Evolutionary conservation across 345 rosid genomes (phyloP).

Genomic region (Kernera saxatilis): DNA sequence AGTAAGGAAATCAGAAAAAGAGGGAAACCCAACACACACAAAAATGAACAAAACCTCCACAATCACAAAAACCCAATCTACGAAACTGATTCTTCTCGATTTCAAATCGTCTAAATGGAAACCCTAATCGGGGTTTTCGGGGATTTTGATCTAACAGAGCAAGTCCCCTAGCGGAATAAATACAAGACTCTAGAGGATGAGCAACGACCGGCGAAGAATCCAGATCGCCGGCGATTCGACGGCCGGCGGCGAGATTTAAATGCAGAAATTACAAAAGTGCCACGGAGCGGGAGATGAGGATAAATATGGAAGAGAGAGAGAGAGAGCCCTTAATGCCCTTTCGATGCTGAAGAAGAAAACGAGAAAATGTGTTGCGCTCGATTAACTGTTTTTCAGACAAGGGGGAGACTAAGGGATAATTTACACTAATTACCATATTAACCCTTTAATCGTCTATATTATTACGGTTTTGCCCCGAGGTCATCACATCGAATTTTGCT

Average conservation of each 20-base stretch:
- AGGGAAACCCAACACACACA: neutral
- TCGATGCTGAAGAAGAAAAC: neutral
- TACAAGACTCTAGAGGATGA: neutral
- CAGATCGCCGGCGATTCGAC: constrained; percentile 19
- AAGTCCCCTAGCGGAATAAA: neutral
- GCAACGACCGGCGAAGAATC: neutral
- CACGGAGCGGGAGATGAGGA: constrained; percentile 19
- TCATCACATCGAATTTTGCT: neutral
- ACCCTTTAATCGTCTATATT: neutral
- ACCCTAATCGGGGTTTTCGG: constrained; percentile 29
- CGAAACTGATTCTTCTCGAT: neutral
- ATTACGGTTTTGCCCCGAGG: constrained; percentile 16
- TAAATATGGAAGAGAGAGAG: neutral
- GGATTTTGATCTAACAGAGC: neutral
- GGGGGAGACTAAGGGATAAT: constrained; percentile 28
- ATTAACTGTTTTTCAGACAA: constrained; percentile 17
- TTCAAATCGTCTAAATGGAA: constrained; percentile 6
- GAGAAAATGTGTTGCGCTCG: neutral
- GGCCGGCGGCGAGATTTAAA: constrained; percentile 12
- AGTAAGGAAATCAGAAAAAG: neutral
- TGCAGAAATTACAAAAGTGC: constrained; percentile 8
- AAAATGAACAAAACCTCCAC: neutral
- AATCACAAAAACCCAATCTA: neutral
- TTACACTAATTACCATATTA: neutral
- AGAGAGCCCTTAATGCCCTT: neutral